phyloP scores from a whole-genome alignment of 75 land plant genomes.

The Chamaecyparis obtusa region DNA sequence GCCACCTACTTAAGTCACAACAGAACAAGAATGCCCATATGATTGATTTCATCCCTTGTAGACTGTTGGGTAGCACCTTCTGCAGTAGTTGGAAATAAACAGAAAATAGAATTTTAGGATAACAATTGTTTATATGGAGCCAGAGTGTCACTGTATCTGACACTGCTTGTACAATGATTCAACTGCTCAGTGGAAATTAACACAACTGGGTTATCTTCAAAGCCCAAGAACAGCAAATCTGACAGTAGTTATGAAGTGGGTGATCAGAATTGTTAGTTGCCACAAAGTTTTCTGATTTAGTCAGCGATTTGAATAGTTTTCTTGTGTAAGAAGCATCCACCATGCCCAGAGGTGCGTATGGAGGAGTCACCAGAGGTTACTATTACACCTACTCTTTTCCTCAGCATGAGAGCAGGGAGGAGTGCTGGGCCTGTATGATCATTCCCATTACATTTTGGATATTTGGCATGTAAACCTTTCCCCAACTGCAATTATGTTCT shows the following conservation, averaged over 20 bases:
- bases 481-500: neutral
- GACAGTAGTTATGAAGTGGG: neutral
- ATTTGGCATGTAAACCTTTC: conserved; percentile 13
- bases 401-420: conserved; percentile 7
- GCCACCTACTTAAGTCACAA: neutral
- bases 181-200: neutral
- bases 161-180: neutral
- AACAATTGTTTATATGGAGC: neutral
- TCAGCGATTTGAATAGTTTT: neutral
- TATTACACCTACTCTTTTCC: neutral
- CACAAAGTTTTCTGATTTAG: neutral
- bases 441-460: conserved; percentile 9
- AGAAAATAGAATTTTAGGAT: too few relatives aligned
- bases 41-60: neutral
- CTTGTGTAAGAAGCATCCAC: neutral
- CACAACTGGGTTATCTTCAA: neutral
- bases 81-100: neutral
- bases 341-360: conserved; percentile 9
- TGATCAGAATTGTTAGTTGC: neutral
- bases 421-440: conserved; percentile 11
- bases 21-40: neutral
- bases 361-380: conserved; percentile 1
- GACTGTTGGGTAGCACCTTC: neutral
- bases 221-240: neutral
- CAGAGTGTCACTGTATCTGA: neutral